These are phyloP conservation scores for Lactarius vividus DNA, from an alignment of 768 basidiomycete species.

Conservation along the genomic window DNA sequence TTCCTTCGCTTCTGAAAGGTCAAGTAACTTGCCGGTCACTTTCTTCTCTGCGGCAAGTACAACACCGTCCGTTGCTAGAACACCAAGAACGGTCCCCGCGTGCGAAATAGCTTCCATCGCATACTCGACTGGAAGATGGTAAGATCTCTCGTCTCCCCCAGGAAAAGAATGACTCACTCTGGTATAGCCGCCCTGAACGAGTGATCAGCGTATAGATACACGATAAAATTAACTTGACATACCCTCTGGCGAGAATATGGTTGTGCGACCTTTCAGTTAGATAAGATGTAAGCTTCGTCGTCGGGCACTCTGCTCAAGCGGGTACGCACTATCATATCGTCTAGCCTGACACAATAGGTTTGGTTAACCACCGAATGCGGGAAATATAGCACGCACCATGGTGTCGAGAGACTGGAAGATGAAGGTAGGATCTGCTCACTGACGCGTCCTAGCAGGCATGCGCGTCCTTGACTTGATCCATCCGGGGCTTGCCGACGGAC, in stretches of 20 bases:
- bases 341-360: constrained; percentile 57
- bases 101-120: constrained; percentile 99
- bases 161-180: constrained; percentile 59
- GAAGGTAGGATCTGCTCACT: constrained; percentile 3
- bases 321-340: constrained; percentile 89
- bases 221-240: constrained; percentile 28
- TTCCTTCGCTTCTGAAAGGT: constrained; percentile 81
- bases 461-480: constrained; percentile 8
- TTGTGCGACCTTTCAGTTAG: constrained; percentile 71
- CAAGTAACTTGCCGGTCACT: constrained; percentile 95
- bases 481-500: constrained; percentile 6
- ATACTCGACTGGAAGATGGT: constrained; percentile 77
- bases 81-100: constrained; percentile 90
- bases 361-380: background rate
- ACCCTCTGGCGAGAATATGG: constrained; percentile 99
- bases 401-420: constrained; percentile 1
- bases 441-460: constrained; percentile 13
- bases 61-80: constrained; percentile 86
- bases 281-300: constrained; percentile 21
- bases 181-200: constrained; percentile 85
- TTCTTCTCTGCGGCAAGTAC: constrained; percentile 96
- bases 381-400: constrained; percentile 17
- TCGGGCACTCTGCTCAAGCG: constrained; percentile 8
- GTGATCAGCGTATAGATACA: constrained; percentile 18
- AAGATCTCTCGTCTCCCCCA: constrained; percentile 18